A percentile compares a stretch with the other conserved stretches of the same genome.
These are phyloP conservation scores for Neonectria sp. DNA, from an alignment of 2,329 filamentous ascomycete genomes.

Conservation along the genomic window DNA sequence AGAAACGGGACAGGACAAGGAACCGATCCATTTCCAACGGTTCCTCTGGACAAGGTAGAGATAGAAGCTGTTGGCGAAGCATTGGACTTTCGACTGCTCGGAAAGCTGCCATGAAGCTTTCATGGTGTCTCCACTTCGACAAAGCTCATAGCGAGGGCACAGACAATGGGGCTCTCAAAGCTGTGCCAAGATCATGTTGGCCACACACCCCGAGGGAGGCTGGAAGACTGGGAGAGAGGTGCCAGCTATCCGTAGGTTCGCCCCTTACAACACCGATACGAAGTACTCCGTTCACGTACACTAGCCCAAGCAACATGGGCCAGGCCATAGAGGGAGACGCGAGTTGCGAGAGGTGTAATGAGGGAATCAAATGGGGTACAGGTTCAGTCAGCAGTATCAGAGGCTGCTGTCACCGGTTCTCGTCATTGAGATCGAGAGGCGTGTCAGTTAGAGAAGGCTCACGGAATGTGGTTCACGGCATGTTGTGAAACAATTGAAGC, in stretches of 20 bases:
- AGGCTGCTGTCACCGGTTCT: slow-evolving; percentile 24
- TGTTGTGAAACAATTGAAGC: slow-evolving; percentile 26
- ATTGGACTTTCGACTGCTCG: background rate
- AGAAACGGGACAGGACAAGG: slow-evolving; percentile 24
- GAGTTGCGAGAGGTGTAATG: slow-evolving; percentile 34
- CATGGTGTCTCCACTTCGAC: slow-evolving; percentile 27
- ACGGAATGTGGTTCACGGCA: slow-evolving; percentile 31
- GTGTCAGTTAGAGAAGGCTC: slow-evolving; percentile 24
- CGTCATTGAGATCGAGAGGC: slow-evolving; percentile 36
- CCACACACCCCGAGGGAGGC: slow-evolving; percentile 22
- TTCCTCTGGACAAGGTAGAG: background rate
- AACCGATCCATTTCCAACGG: slow-evolving; percentile 19
- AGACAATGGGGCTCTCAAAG: slow-evolving; percentile 12
- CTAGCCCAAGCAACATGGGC: slow-evolving; percentile 32
- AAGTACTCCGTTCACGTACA: slow-evolving; percentile 15
- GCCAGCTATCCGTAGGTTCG: slow-evolving; percentile 21
- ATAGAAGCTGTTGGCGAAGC: background rate
- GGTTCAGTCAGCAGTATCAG: slow-evolving; percentile 12
- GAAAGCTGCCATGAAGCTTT: slow-evolving; percentile 31
- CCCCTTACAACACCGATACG: slow-evolving; percentile 26
- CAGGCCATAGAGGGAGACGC: slow-evolving; percentile 22
- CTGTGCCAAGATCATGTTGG: slow-evolving; percentile 16
- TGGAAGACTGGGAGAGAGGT: slow-evolving; percentile 26
- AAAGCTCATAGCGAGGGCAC: slow-evolving; percentile 23
- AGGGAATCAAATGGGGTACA: slow-evolving; percentile 23